Evolutionary conservation across 345 rosid species (phyloP).

Genomic region (Turnera subulata): DNA sequence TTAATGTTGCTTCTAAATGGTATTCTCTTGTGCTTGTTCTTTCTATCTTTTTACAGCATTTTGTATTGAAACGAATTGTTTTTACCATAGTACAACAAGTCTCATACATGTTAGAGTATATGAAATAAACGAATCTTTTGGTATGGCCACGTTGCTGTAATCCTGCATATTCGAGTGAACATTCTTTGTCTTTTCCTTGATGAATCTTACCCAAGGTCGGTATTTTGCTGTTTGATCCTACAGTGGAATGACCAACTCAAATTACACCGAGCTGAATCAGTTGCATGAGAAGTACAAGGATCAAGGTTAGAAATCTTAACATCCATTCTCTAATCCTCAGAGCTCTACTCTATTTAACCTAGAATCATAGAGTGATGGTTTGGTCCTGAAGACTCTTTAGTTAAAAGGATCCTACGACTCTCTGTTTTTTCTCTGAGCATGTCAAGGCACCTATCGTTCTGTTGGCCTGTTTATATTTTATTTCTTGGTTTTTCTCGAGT

Average conservation of each 20-base stretch:
- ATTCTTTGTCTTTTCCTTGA: neutral
- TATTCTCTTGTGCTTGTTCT: neutral
- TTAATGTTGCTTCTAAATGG: conserved; percentile 35
- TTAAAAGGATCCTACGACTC: too few relatives aligned
- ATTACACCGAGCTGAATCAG: conserved; percentile 29
- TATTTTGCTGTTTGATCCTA: conserved; percentile 1
- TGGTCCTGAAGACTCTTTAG: neutral
- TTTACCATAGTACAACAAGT: too few relatives aligned
- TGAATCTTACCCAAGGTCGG: neutral
- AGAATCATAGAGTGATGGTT: too few relatives aligned
- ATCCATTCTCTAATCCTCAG: neutral
- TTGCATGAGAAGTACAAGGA: conserved; percentile 25
- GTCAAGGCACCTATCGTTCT: too few relatives aligned
- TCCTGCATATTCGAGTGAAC: neutral
- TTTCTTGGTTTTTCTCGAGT: too few relatives aligned
- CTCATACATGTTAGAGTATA: neutral
- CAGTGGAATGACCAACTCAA: conserved; percentile 36
- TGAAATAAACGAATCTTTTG: neutral
- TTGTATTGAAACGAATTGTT: neutral
- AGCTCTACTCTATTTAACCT: neutral
- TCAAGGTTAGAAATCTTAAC: conserved; percentile 18
- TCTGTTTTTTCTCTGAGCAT: too few relatives aligned
- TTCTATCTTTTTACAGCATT: neutral
- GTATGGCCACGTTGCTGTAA: neutral
- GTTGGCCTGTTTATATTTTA: too few relatives aligned